Evolutionary conservation across 345 rosid species (phyloP).

Genomic region (Eucalyptus decipiens): DNA sequence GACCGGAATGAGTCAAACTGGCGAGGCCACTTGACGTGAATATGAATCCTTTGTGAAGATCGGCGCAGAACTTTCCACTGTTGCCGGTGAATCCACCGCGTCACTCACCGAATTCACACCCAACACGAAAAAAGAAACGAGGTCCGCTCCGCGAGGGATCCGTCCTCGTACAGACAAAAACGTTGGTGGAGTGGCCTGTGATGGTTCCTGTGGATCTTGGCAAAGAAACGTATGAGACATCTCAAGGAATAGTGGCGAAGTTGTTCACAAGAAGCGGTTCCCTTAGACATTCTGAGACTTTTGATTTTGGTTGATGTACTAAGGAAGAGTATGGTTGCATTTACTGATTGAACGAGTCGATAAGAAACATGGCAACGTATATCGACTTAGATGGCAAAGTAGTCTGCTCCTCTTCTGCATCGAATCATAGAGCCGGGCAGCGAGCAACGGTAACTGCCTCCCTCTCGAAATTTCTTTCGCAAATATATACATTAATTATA

Average conservation of each 20-base stretch:
- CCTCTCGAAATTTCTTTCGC: background rate
- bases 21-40: background rate
- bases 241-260: background rate
- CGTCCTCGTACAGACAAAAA: background rate
- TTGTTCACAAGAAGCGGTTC: background rate
- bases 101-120: background rate
- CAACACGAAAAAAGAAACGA: background rate
- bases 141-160: background rate
- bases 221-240: background rate
- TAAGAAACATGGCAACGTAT: background rate
- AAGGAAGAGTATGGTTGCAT: background rate
- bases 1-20: background rate
- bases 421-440: background rate
- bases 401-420: background rate
- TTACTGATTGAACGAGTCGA: background rate
- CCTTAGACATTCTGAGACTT: background rate
- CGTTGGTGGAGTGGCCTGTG: background rate
- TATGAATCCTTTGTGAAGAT: background rate
- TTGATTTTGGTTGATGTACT: background rate
- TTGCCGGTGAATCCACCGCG: background rate
- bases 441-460: background rate
- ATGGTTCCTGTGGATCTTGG: background rate
- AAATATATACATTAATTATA: no score
- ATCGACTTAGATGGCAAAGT: background rate
- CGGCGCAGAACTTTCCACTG: background rate